Base-by-base conservation (phyloP, 352 stramenopile genomes). In the Pythium phragmitis region DNA sequence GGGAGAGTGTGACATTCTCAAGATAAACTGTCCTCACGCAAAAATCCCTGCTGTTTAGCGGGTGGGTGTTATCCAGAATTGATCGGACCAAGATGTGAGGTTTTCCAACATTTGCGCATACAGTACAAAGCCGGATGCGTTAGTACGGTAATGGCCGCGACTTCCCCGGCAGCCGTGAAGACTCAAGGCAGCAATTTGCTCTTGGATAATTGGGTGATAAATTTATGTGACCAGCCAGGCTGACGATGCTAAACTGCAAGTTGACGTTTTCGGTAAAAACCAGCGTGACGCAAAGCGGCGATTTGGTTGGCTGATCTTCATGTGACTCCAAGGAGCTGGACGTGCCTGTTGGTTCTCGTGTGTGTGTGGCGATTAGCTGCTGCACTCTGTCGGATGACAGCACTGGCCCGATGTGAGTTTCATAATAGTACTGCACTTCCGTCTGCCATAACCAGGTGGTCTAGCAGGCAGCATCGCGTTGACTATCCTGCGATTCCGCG, bases 161-260 rank as follows among this genome's bases (percentile, higher is more conserved):
- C 57, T 30, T 30, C 26, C 26, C 26, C 4, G 4, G 46, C 56
- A 46, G 45, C 46, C 33, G 5, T 17, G 36, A 41, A 58, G 21
- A 7, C 26, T 30, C 26, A 30, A 3, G 26, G 26, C 26, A 30
- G 26, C 26, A 30, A 30, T 30, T 54, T 41, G 51, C 41, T 42
- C 41, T 28, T 50, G 17, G 46, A 33, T 21, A 14, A 33, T 28
- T 16, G 33, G 49, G 16, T 61, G 43, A 61, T 48, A 21, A 21
- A 21, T 21, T 21, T 21, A 67, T 67, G 60, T 56, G 60, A 67
- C 60, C 60, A 67, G 60, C 60, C 60, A 67, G 42, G n/a, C 17
- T 12, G 30, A 14, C 33, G 7, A 21, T 16, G 36, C 39, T 36
- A 48, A 55, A 58, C 34, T 58, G 51, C 51, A 58, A 58, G 34